phyloP scores from a whole-genome alignment of 2,329 filamentous ascomycete genomes.

The Domatiomyces catenatus region DNA sequence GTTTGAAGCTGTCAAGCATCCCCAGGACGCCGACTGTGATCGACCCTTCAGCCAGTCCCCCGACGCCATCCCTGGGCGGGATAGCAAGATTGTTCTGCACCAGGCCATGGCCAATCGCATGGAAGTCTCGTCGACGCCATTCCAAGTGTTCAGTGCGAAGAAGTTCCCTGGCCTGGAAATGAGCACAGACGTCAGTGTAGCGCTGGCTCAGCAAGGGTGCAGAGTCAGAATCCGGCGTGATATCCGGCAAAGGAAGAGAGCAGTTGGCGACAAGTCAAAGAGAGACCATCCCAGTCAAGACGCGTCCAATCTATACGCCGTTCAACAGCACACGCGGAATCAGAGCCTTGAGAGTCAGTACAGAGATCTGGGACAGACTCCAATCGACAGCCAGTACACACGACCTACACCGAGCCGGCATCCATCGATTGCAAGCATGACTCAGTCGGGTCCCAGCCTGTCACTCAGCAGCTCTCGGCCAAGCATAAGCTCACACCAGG shows the following conservation, averaged over 20 bases:
- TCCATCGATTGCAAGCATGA: constrained; percentile 5
- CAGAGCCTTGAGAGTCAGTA: constrained; percentile 11
- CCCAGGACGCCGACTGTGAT: constrained; percentile 56
- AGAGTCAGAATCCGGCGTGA: constrained; percentile 90
- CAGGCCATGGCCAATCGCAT: constrained; percentile 59
- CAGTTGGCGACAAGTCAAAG: constrained; percentile 3
- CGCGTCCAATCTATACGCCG: constrained; percentile 3
- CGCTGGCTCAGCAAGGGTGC: constrained; percentile 91
- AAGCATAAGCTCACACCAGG: not conserved
- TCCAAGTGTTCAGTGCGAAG: constrained; percentile 89
- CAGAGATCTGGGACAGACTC: constrained; percentile 6
- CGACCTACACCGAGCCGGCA: constrained; percentile 6
- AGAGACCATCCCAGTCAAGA: constrained; percentile 7
- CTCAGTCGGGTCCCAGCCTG: constrained; percentile 6
- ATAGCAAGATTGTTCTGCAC: constrained; percentile 36
- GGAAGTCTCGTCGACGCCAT: constrained; percentile 75
- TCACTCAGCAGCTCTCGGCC: constrained; percentile 3
- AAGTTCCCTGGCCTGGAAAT: constrained; percentile 91
- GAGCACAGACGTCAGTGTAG: constrained; percentile 75
- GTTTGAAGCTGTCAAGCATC: constrained; percentile 83
- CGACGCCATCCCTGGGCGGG: constrained; percentile 22
- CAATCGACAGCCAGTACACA: constrained; percentile 10
- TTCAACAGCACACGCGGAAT: constrained; percentile 3
- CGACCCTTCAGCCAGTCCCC: constrained; percentile 23
- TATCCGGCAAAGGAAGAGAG: constrained; percentile 73